Percentiles rank a stretch among this genome's conserved stretches.
These are phyloP conservation scores for Leccinum incarnatum DNA, from an alignment of 768 basidiomycete genomes.

Conservation along the genomic window DNA sequence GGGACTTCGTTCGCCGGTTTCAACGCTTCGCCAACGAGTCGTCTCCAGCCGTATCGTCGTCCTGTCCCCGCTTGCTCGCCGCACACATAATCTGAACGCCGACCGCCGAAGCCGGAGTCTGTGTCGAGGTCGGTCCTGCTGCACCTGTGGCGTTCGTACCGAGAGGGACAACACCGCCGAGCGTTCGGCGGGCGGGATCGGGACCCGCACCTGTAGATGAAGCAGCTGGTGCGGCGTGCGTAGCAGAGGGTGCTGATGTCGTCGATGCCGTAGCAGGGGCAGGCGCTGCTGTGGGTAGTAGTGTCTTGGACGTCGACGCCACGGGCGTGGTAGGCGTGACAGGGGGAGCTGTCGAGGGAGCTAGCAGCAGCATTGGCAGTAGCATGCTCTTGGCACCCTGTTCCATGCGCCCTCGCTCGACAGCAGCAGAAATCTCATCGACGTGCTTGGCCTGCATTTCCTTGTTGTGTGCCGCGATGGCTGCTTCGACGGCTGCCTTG, in stretches of 20 bases:
- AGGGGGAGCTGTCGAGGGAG: conserved; percentile 14
- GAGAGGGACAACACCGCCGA: conserved; percentile 29
- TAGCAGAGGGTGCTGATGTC: conserved; percentile 10
- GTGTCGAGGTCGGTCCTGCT: background rate
- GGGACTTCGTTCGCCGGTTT: conserved; percentile 44
- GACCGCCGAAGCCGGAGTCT: conserved; percentile 15
- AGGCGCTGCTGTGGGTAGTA: background rate
- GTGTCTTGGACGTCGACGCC: conserved; percentile 23
- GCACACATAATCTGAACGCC: conserved; percentile 64
- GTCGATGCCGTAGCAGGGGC: conserved; percentile 16
- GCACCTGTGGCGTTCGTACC: conserved; percentile 15
- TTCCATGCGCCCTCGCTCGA: conserved; percentile 70
- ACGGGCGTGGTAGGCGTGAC: conserved; percentile 29
- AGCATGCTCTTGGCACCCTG: conserved; percentile 48
- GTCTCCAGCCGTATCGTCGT: conserved; percentile 47
- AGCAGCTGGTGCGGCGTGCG: conserved; percentile 23
- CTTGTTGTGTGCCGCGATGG: conserved; percentile 48
- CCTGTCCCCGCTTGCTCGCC: conserved; percentile 61
- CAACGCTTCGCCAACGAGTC: conserved; percentile 62
- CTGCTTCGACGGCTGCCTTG: conserved; percentile 49
- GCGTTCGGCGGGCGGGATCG: conserved; percentile 32
- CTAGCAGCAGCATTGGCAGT: conserved; percentile 14
- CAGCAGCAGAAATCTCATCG: conserved; percentile 59
- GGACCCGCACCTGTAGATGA: conserved; percentile 25
- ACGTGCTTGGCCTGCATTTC: conserved; percentile 45